Conservation (phyloP, 495 filamentous ascomycete genomes). For the Bryoglossum gracile region DNA sequence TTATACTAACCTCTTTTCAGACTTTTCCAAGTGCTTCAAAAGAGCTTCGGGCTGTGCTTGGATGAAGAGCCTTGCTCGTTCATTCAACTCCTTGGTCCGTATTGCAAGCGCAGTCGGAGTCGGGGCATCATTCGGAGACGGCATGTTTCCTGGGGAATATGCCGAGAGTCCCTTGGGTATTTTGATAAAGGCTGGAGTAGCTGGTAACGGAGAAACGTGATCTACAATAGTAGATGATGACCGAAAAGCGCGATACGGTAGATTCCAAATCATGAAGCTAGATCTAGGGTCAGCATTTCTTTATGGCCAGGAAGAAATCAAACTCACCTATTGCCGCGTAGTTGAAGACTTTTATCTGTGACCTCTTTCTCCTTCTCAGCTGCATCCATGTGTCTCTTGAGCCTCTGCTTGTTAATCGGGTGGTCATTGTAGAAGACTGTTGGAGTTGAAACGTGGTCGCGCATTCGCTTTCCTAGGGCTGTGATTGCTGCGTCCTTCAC, state of each 20-base stretch:
- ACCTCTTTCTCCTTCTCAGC: too few relatives aligned
- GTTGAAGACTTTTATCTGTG: too few relatives aligned
- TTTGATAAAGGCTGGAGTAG: too few relatives aligned
- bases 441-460: too few relatives aligned
- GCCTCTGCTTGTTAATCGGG: too few relatives aligned
- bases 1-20: constrained; percentile 25
- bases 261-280: constrained; percentile 31
- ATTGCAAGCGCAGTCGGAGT: constrained; percentile 22
- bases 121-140: constrained; percentile 18
- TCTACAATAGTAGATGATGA: constrained; percentile 15
- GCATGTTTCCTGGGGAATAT: constrained; percentile 23
- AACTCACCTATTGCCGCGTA: constrained; percentile 25
- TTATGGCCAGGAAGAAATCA: constrained; percentile 1
- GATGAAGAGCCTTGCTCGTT: constrained; percentile 30
- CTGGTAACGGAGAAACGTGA: constrained; percentile 20
- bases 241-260: constrained; percentile 21
- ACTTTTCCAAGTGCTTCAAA: constrained; percentile 27
- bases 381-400: too few relatives aligned
- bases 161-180: too few relatives aligned
- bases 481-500: too few relatives aligned
- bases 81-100: constrained; percentile 23
- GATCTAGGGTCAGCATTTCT: constrained; percentile 4
- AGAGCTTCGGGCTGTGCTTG: constrained; percentile 26
- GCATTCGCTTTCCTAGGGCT: too few relatives aligned
- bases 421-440: too few relatives aligned